phyloP scores from a whole-genome alignment of 1,139 yeast genomes.

The Lodderomyces metapsilosis region DNA sequence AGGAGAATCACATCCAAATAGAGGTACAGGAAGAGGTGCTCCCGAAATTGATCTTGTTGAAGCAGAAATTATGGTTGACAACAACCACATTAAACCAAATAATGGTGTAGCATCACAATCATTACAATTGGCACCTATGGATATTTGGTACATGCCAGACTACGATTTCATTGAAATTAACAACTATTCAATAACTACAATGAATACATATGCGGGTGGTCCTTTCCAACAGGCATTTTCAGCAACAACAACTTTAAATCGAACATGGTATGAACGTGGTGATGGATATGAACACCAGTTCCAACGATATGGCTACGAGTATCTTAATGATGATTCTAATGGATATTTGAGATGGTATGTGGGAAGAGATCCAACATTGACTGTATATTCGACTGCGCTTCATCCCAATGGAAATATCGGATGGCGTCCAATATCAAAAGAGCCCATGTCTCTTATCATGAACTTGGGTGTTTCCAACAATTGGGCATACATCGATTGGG shows the following conservation, averaged over 20 bases:
- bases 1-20: conserved; percentile 77
- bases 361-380: conserved; percentile 65
- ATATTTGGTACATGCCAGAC: conserved; percentile 83
- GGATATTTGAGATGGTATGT: conserved; percentile 86
- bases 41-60: conserved; percentile 87
- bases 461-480: conserved; percentile 77
- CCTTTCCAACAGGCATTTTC: conserved; percentile 85
- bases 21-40: conserved; percentile 81
- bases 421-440: conserved; percentile 71
- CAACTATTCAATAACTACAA: conserved; percentile 58
- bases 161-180: conserved; percentile 66
- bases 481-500: conserved; percentile 87
- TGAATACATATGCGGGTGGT: conserved; percentile 81
- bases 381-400: conserved; percentile 59
- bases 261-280: conserved; percentile 69
- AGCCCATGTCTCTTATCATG: conserved; percentile 80
- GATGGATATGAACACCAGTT: conserved; percentile 35
- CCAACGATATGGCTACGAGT: conserved; percentile 80
- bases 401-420: conserved; percentile 84
- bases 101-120: conserved; percentile 80
- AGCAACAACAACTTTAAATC: conserved; percentile 67
- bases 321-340: conserved; percentile 56
- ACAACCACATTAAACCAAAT: conserved; percentile 21
- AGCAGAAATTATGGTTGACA: conserved; percentile 57
- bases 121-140: conserved; percentile 79